Base-by-base conservation (phyloP, 139 green algal species). In the Tetraselmis chui region DNA sequence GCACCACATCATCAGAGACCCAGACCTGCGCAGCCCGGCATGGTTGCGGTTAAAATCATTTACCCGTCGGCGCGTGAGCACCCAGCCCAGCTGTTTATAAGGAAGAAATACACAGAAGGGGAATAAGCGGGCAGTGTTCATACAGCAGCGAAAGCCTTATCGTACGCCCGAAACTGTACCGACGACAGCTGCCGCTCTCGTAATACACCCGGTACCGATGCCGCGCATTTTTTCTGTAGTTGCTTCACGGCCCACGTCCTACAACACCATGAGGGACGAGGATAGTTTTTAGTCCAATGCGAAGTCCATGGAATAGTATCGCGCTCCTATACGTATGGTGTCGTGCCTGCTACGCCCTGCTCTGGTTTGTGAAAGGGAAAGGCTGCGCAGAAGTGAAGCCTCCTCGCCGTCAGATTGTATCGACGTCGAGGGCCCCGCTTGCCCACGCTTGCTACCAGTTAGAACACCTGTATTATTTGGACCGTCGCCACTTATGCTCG, bases 1-100 rank as follows among this genome's bases (percentile, higher is more conserved):
- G 81, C 28, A 93, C 87, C 23, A 79, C 59, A 32, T 84, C 23
- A 22, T 80, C 29, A 58, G 87, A 81, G 1, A 92, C 32, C 92
- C 92, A 95, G 0, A 75, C 81, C 90, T 92, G 83, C 76, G 45
- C 11, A 18, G 45, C 45, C 18, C 45, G 45, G 18, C 5, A 67
- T 5, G 45, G 45, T 18, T 5, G 5, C 5, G 18, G 45, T 5
- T 67, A 18, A 18, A 18, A 18, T 67, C 5, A 67, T 25, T 18
- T 25, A 18, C 11, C 11, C 45, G 45, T 18, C 45, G 11, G 45
- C 5, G 45, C 18, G 11, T 67, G 45, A 67, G 45, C 45, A 67
- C 11, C 18, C 45, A 25, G 11, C 45, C 45, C 45, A 67, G 45
- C 18, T 67, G 5, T 67, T 67, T 67, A 18, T 67, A 67, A 67